Evolutionary conservation across 306 rosid species (phyloP).

Genomic region (Castanea mollissima): DNA sequence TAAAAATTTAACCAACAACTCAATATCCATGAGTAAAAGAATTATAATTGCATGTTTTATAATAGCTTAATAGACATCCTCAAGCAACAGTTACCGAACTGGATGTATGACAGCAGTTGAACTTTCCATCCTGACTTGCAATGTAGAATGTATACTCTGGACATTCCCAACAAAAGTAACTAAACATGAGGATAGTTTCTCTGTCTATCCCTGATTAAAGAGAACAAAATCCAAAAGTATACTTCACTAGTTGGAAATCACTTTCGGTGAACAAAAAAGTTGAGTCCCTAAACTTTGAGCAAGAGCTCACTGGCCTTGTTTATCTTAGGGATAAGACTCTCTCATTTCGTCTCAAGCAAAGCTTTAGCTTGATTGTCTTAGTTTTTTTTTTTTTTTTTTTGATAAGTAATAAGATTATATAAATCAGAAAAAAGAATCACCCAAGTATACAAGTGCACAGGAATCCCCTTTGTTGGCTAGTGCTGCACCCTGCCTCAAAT

Average conservation of each 20-base stretch:
- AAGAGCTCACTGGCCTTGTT: neutral
- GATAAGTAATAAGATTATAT: too few species aligned
- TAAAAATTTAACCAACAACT: neutral
- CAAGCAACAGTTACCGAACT: neutral
- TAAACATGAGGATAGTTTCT: too few species aligned
- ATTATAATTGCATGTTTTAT: neutral
- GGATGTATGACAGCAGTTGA: neutral
- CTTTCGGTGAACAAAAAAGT: neutral
- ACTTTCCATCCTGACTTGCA: neutral
- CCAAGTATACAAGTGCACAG: neutral
- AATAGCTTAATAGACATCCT: neutral
- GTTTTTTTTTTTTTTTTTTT: too few species aligned
- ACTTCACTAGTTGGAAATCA: neutral
- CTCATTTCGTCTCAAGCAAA: neutral
- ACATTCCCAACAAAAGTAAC: neutral
- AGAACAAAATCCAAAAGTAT: neutral
- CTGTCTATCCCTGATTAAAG: too few species aligned
- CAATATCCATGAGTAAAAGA: neutral
- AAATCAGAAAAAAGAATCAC: too few species aligned
- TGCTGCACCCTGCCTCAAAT: neutral
- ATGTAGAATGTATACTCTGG: neutral
- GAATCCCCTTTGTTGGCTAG: neutral
- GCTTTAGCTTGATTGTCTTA: neutral
- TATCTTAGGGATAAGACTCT: neutral
- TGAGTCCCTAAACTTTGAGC: neutral